These are phyloP conservation scores for Delonix regia DNA, from an alignment of 306 rosid genomes.

Conservation along the genomic window DNA sequence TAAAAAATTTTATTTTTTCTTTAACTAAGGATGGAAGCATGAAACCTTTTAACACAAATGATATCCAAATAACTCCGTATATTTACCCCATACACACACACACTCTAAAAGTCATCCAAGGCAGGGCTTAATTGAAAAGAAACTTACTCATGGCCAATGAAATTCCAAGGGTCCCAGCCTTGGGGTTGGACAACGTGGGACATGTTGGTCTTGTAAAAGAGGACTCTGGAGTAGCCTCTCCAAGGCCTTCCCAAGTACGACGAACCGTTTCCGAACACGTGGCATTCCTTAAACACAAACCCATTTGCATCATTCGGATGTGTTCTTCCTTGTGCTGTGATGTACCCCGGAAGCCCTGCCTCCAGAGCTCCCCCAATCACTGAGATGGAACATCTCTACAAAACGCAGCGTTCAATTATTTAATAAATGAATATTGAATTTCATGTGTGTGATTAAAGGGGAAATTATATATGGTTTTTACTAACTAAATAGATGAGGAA, in stretches of 20 bases:
- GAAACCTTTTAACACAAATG: too few species aligned
- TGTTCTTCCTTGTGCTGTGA: slow-evolving; percentile 83
- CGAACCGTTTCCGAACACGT: slow-evolving; percentile 57
- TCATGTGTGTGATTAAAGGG: too few species aligned
- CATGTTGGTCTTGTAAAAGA: slow-evolving; percentile 59
- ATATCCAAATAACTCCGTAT: too few species aligned
- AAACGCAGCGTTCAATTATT: too few species aligned
- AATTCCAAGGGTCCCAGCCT: slow-evolving; percentile 70
- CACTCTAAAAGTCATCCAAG: neutral
- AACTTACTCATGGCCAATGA: slow-evolving; percentile 48
- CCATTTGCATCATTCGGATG: slow-evolving; percentile 53
- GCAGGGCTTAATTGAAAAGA: neutral
- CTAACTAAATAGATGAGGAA: too few species aligned
- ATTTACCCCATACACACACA: too few species aligned
- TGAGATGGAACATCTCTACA: slow-evolving; percentile 59
- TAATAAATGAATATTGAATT: too few species aligned
- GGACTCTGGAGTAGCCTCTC: slow-evolving; percentile 72
- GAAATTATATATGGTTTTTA: too few species aligned
- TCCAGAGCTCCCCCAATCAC: slow-evolving; percentile 48
- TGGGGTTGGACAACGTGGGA: slow-evolving; percentile 48
- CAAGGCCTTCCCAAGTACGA: slow-evolving; percentile 82
- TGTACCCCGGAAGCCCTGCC: slow-evolving; percentile 44
- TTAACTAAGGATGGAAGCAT: too few species aligned
- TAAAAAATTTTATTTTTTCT: too few species aligned
- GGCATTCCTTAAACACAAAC: slow-evolving; percentile 70